Evolutionary conservation across 257 asterid species (phyloP), one percentile per base, ranked within the genome.

Genomic region (Nicotiana sylvestris): DNA sequence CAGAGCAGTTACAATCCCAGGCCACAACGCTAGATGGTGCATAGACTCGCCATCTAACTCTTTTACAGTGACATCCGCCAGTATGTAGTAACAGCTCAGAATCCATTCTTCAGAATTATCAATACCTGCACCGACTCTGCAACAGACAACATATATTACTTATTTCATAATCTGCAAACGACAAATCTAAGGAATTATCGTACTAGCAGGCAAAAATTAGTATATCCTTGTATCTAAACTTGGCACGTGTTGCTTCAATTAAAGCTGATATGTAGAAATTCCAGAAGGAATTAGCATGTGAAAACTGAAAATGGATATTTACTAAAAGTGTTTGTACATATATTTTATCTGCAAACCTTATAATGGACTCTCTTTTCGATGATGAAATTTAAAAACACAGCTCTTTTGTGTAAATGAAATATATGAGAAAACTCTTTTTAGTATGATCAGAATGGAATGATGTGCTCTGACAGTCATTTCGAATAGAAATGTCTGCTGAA

Each of bases 61-160:
- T 85, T 76, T 83, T 91, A 89, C 98, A 95, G 85, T 95, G 98
- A 79, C 99, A 95, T 82, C 99, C 97, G 43, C 99, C 99, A 12
- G 81, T 77, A 84, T 95, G 99, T 58, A 81, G 49, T n/a, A 90
- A 60, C 74, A 86, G 56, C 83, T 88, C 85, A 1, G 91, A 39
- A 27, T 86, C 93, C 80, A 76, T 76, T 29, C 80, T 15, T 76
- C 29, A 27, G 29, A 51, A 49, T 76, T 2, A 17, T 12, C 61
- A 2, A 72, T 72, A 1, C 6, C 79, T 1, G 7, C 39, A 46
- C 9, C 15, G 64, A 51, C 7, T 0, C 29, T 76, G 80, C 80
- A 51, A 1, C 46, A 51, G 9, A 51, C 64, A 16, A 51, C 64
- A 49, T 4, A 27, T 15, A 76, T 1, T 10, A 72, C 0, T 43